Evolutionary conservation across 805 yeast genomes (phyloP).

Genomic region (Suhomyces sp.): DNA sequence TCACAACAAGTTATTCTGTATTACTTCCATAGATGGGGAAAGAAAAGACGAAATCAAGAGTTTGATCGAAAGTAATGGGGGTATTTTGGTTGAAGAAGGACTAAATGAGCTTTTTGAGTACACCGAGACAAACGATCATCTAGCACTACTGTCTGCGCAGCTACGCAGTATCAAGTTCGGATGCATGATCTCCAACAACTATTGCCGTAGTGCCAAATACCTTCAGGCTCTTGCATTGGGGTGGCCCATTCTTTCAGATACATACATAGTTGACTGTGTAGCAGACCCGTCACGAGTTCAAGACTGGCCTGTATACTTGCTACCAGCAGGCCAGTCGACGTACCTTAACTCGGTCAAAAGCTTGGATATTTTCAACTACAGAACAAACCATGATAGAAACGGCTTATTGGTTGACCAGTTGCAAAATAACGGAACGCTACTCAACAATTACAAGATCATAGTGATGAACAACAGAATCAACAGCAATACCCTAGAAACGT

Average conservation of each 20-base stretch:
- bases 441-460: conserved; percentile 32
- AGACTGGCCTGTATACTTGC: conserved; percentile 51
- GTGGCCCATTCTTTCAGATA: conserved; percentile 76
- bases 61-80: conserved; percentile 42
- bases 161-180: conserved; percentile 45
- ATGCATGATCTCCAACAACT: conserved; percentile 59
- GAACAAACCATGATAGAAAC: conserved; percentile 32
- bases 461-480: conserved; percentile 29
- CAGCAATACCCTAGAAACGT: conserved; percentile 29
- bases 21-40: conserved; percentile 34
- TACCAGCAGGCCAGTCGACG: conserved; percentile 71
- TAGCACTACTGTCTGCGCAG: conserved; percentile 5
- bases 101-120: conserved; percentile 27
- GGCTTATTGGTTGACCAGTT: conserved; percentile 39
- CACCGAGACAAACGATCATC: conserved; percentile 7
- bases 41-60: conserved; percentile 29
- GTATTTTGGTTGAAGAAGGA: conserved; percentile 35
- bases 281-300: conserved; percentile 21
- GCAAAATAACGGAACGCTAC: conserved; percentile 32
- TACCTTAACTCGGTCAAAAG: conserved; percentile 45
- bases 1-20: conserved; percentile 29
- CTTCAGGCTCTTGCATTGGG: conserved; percentile 74
- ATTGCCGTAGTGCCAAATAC: conserved; percentile 69
- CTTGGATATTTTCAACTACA: conserved; percentile 45
- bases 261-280: conserved; percentile 53